phyloP scores from a whole-genome alignment of 192 early-diverging fungal genomes.

The Coemansia sp. region DNA sequence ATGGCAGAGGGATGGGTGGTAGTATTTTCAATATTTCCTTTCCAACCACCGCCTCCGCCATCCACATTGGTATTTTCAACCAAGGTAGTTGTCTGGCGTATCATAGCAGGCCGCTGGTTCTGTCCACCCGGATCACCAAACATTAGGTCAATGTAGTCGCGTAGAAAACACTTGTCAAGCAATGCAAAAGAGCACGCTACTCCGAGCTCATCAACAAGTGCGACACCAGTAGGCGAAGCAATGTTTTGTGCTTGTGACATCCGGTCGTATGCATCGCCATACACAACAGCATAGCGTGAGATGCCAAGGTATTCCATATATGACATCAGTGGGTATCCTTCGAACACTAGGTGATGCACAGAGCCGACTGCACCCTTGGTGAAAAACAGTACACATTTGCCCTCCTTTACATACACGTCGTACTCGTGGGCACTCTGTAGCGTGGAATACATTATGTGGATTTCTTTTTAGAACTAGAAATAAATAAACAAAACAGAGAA shows the following conservation, averaged over 20 bases:
- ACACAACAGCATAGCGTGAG: not conserved
- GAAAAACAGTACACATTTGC: not conserved
- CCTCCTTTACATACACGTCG: not conserved
- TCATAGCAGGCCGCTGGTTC: not conserved
- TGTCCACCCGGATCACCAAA: not conserved
- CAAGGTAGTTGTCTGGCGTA: not conserved
- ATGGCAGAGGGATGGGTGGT: no score
- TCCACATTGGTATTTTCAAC: not conserved
- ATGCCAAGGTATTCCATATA: not conserved
- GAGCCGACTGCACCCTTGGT: not conserved
- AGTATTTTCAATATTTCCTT: not conserved
- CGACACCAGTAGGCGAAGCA: not conserved
- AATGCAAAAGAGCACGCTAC: not conserved
- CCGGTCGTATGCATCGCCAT: not conserved
- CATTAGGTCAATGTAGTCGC: conserved; percentile 1
- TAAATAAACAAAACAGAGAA: not conserved
- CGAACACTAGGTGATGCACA: not conserved
- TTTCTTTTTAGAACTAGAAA: not conserved
- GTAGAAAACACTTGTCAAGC: not conserved
- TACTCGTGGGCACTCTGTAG: conserved; percentile 2
- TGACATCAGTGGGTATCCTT: not conserved
- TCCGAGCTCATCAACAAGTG: not conserved
- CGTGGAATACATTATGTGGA: not conserved
- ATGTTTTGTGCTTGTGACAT: not conserved
- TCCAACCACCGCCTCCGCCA: not conserved